Evolutionary conservation across 2,329 filamentous ascomycete species (phyloP).

Genomic region (Lasiodiplodia sp.): DNA sequence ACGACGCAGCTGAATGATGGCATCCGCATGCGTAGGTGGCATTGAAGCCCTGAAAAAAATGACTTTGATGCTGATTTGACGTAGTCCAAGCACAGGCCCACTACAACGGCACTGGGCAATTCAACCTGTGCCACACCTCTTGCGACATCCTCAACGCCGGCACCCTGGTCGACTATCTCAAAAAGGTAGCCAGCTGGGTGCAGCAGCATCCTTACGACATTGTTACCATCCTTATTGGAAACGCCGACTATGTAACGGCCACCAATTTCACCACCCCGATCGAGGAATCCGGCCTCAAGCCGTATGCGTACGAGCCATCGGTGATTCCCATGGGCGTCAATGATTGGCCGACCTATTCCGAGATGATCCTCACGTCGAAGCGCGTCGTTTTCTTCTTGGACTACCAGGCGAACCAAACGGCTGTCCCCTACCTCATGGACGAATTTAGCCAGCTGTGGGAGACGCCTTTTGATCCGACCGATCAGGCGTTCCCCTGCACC

Average conservation of each 20-base stretch:
- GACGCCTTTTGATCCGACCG: conserved; percentile 80
- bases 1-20: conserved; percentile 50
- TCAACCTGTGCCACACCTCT: conserved; percentile 82
- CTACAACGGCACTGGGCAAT: conserved; percentile 59
- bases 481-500: conserved; percentile 76
- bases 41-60: not conserved
- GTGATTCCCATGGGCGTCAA: conserved; percentile 73
- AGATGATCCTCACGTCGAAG: conserved; percentile 54
- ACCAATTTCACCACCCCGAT: conserved; percentile 72
- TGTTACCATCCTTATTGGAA: conserved; percentile 84
- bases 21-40: conserved; percentile 43
- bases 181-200: conserved; percentile 75
- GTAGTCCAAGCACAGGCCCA: conserved; percentile 68
- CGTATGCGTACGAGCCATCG: conserved; percentile 76
- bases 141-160: conserved; percentile 85
- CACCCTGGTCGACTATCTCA: conserved; percentile 76
- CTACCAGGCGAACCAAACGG: conserved; percentile 71
- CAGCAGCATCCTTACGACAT: conserved; percentile 81
- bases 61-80: not conserved
- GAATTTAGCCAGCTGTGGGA: conserved; percentile 92
- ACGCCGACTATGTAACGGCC: conserved; percentile 74
- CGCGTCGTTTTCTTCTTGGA: conserved; percentile 51
- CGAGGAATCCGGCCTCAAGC: conserved; percentile 72
- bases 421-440: conserved; percentile 84
- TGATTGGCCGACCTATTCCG: conserved; percentile 83